phyloP scores from a whole-genome alignment of 2,329 filamentous ascomycete species.

The Colletotrichum coccodes region DNA sequence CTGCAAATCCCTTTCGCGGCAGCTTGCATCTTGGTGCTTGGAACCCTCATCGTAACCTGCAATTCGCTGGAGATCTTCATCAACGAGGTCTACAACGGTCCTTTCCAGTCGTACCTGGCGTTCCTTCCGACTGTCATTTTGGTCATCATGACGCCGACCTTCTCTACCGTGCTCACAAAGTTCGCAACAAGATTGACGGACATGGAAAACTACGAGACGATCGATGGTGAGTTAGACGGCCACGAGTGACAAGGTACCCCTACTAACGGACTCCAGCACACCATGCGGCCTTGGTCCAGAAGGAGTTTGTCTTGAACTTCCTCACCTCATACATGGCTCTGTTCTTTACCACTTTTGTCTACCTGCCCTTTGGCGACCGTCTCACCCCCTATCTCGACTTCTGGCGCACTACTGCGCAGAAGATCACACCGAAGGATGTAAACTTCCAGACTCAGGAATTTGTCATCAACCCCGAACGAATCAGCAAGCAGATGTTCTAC shows the following conservation, averaged over 20 bases:
- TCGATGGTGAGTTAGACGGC: constrained; percentile 63
- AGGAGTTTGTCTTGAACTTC: constrained; percentile 96
- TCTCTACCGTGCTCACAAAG: constrained; percentile 78
- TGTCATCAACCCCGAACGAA: constrained; percentile 82
- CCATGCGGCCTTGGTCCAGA: constrained; percentile 85
- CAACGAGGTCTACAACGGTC: constrained; percentile 90
- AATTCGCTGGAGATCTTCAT: constrained; percentile 97
- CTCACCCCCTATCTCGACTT: constrained; percentile 89
- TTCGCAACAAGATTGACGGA: constrained; percentile 83
- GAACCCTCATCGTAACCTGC: constrained; percentile 83
- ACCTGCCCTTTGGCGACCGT: constrained; percentile 87
- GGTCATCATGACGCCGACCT: constrained; percentile 81
- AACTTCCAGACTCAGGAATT: constrained; percentile 75
- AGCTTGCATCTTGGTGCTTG: constrained; percentile 76
- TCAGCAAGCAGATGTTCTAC: constrained; percentile 94
- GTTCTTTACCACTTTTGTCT: constrained; percentile 93
- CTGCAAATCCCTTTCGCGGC: constrained; percentile 88
- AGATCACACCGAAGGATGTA: constrained; percentile 80
- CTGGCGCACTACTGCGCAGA: constrained; percentile 78
- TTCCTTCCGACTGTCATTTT: constrained; percentile 91
- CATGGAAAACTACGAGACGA: constrained; percentile 92
- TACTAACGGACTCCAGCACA: constrained; percentile 63
- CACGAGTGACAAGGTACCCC: neutral
- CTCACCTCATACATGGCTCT: constrained; percentile 94
- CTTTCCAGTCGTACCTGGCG: constrained; percentile 85